These are phyloP conservation scores for Calocybe gangraenosa DNA, from an alignment of 768 basidiomycete species.

Conservation along the genomic window DNA sequence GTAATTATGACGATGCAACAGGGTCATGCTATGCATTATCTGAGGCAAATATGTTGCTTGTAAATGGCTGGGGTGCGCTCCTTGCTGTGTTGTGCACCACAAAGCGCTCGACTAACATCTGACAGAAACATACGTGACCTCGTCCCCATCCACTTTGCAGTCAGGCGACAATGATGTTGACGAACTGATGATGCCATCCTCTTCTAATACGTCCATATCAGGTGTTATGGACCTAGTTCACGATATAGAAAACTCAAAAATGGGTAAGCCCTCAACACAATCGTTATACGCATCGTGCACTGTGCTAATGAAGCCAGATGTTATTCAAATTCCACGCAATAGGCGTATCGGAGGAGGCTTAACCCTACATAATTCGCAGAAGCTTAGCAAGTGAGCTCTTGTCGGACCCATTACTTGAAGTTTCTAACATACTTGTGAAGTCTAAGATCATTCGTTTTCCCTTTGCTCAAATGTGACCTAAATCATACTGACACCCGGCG, in stretches of 20 bases:
- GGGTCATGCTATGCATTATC: constrained; percentile 27
- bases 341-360: constrained; percentile 39
- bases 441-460: constrained; percentile 33
- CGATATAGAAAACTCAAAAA: constrained; percentile 37
- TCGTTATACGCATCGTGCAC: not conserved
- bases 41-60: constrained; percentile 49
- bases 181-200: constrained; percentile 41
- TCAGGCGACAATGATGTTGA: constrained; percentile 48
- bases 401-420: not conserved
- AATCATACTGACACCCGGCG: not conserved
- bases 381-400: constrained; percentile 9
- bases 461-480: constrained; percentile 15
- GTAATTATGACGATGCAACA: constrained; percentile 16
- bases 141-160: constrained; percentile 38
- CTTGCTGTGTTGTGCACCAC: not conserved
- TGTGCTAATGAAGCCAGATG: constrained; percentile 30
- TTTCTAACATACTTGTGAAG: constrained; percentile 19
- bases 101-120: not conserved
- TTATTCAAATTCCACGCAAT: constrained; percentile 48
- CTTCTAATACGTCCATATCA: constrained; percentile 43
- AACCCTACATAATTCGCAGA: constrained; percentile 14
- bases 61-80: constrained; percentile 63
- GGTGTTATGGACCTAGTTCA: constrained; percentile 22
- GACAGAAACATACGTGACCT: constrained; percentile 33
- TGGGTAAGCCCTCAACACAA: constrained; percentile 36